Evolutionary conservation across 192 early-diverging fungal species (phyloP).

Genomic region (Chytriomyces confervae): DNA sequence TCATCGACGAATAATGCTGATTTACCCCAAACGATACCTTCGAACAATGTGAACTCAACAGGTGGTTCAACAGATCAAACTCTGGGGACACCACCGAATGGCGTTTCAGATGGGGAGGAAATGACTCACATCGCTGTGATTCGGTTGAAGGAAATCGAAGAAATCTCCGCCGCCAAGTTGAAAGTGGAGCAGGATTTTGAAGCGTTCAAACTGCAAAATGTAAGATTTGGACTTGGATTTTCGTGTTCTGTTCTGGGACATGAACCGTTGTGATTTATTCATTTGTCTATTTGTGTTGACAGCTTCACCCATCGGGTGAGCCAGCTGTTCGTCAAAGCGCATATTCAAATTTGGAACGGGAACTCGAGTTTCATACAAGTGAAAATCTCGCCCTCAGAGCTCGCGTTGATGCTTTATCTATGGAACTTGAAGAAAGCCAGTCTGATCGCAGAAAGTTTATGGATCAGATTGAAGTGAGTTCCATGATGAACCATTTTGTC

Average conservation of each 20-base stretch:
- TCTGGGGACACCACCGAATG: conserved; percentile 2
- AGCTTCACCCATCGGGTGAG: conserved; percentile 36
- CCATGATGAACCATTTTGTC: background rate
- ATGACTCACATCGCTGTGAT: conserved; percentile 26
- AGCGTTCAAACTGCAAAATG: conserved; percentile 25
- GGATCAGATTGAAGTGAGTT: conserved; percentile 48
- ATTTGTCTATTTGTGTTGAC: background rate
- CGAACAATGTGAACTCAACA: conserved; percentile 1
- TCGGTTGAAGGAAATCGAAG: conserved; percentile 46
- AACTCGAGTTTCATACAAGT: conserved; percentile 35
- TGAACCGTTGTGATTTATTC: background rate
- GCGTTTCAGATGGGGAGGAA: conserved; percentile 4
- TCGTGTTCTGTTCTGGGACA: background rate
- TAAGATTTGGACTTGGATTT: background rate
- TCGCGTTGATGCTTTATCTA: conserved; percentile 39
- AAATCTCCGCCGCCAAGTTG: conserved; percentile 33
- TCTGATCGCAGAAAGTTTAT: conserved; percentile 46
- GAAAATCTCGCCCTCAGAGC: conserved; percentile 43
- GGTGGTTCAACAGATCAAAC: background rate
- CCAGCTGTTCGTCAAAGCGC: conserved; percentile 23
- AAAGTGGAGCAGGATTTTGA: conserved; percentile 43
- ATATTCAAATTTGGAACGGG: conserved; percentile 42
- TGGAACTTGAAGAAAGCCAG: conserved; percentile 42
- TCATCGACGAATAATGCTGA: background rate
- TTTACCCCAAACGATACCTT: background rate